Evolutionary conservation across 2,329 filamentous ascomycete genomes (phyloP).

Genomic region (Fusarium sp.): DNA sequence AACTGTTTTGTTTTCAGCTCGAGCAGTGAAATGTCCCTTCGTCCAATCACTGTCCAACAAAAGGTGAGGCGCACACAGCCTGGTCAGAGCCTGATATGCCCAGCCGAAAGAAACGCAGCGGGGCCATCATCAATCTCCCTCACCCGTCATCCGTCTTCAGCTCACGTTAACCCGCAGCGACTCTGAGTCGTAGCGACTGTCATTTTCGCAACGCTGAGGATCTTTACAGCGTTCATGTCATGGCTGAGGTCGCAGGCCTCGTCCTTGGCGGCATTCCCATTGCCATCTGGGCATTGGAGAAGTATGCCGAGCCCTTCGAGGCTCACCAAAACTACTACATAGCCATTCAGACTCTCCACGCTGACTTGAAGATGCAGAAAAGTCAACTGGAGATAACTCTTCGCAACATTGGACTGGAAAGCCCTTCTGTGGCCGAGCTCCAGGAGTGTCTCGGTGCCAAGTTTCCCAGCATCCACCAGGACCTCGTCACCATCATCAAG

Average conservation of each 20-base stretch:
- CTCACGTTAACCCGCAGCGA: neutral
- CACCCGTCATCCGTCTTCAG: neutral
- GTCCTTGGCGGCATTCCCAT: neutral
- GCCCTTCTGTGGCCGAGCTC: neutral
- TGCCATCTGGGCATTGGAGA: neutral
- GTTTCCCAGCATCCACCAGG: neutral
- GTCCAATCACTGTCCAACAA: neutral
- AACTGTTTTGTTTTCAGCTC: neutral
- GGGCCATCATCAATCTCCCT: neutral
- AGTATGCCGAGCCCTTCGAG: neutral
- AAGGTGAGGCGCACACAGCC: neutral
- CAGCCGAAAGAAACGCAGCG: neutral
- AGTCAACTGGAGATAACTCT: neutral
- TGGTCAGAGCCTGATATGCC: neutral
- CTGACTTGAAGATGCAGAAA: neutral
- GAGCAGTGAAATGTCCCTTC: neutral
- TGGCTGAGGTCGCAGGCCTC: neutral
- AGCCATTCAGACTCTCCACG: neutral
- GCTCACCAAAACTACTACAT: neutral
- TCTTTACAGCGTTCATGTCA: neutral
- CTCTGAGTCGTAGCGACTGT: neutral
- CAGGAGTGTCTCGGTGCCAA: neutral
- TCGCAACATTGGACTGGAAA: neutral
- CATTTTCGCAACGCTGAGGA: neutral
- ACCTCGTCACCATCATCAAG: neutral